Base-by-base conservation (phyloP, 805 yeast genomes). In the Kregervanrija delftensis region DNA sequence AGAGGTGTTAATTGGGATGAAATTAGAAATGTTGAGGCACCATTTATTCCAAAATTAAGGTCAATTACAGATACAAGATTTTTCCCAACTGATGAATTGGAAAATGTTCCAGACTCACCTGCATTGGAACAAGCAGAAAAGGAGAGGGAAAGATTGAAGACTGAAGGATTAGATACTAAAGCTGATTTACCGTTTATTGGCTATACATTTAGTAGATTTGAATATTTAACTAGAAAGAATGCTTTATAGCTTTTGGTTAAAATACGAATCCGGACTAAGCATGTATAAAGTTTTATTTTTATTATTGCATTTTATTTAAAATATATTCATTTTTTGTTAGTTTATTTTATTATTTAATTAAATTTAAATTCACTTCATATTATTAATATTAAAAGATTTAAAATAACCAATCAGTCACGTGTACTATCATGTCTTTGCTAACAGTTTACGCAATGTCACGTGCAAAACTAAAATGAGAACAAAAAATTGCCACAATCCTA, bases 101-200 rank as follows among this genome's bases (percentile, higher is more conserved):
- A 91, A 63, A 87, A 86, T 57, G 89, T 91, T 42, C 96, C 98
- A 2, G 97, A 90, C 57, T 80, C 87, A 39, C 96, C 96, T 11
- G 83, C 82, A 4, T 69, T 76, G 60, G 73, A 76, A 59, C 73
- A 71, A 59, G 88, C 89, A 30, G 83, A 82, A 54, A 75, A 76
- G 55, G 83, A 76, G 59, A 72, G 81, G 52, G 85, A 79, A 47
- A 72, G 67, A 45, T 66, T 73, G 61, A 66, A 65, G 56, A 64
- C 65, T 38, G 71, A 70, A 56, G 70, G 72, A 34, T 60, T 56
- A 37, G 80, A 74, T 55, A 71, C 76, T 44, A 81, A 86, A 60
- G 96, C 88, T 63, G 97, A 93, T 54, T 69, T 93, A 61, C 99
- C 99, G 37, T 93, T 93, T 61, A 93, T 93, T 59, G 99, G 99